Evolutionary conservation across 768 basidiomycete species (phyloP).

Genomic region (Agaricus bisporus): DNA sequence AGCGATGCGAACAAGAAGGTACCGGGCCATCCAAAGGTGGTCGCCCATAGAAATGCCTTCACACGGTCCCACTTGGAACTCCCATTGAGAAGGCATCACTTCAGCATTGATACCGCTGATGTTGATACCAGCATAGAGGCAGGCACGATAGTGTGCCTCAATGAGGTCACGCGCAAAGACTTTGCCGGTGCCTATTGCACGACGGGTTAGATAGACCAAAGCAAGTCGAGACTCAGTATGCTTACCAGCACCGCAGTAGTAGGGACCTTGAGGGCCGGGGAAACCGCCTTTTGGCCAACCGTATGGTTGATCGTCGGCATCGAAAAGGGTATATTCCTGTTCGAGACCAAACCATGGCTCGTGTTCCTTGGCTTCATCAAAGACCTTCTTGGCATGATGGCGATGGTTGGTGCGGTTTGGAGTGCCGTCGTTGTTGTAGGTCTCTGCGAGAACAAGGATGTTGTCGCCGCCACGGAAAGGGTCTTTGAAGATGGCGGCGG

Average conservation of each 20-base stretch:
- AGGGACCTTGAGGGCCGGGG: slow-evolving; percentile 98
- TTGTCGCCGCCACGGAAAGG: slow-evolving; percentile 99
- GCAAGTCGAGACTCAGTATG: background rate
- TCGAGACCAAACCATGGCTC: slow-evolving; percentile 98
- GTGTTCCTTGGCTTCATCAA: slow-evolving; percentile 81
- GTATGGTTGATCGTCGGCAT: slow-evolving; percentile 81
- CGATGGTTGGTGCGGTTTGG: slow-evolving; percentile 97
- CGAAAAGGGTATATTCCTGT: slow-evolving; percentile 98
- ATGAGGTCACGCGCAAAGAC: slow-evolving; percentile 98
- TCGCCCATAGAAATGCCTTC: slow-evolving; percentile 98
- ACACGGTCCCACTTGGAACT: slow-evolving; percentile 99
- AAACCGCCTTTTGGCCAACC: slow-evolving; percentile 99
- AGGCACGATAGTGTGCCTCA: slow-evolving; percentile 98
- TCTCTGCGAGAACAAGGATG: slow-evolving; percentile 94
- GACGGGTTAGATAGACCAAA: slow-evolving; percentile 13
- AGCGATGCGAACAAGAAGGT: slow-evolving; percentile 90
- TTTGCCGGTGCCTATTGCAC: slow-evolving; percentile 77
- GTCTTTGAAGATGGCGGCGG: slow-evolving; percentile 95
- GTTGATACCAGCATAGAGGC: slow-evolving; percentile 91
- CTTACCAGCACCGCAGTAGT: slow-evolving; percentile 98
- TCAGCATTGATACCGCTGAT: slow-evolving; percentile 99
- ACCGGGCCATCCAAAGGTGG: slow-evolving; percentile 99
- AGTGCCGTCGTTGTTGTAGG: slow-evolving; percentile 98
- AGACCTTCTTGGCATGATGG: slow-evolving; percentile 88
- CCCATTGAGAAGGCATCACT: slow-evolving; percentile 99